A percentile compares a stretch with the other conserved stretches of the same genome.
phyloP scores from a whole-genome alignment of 176 grass and related monocot species.

The Aechmea fasciata region DNA sequence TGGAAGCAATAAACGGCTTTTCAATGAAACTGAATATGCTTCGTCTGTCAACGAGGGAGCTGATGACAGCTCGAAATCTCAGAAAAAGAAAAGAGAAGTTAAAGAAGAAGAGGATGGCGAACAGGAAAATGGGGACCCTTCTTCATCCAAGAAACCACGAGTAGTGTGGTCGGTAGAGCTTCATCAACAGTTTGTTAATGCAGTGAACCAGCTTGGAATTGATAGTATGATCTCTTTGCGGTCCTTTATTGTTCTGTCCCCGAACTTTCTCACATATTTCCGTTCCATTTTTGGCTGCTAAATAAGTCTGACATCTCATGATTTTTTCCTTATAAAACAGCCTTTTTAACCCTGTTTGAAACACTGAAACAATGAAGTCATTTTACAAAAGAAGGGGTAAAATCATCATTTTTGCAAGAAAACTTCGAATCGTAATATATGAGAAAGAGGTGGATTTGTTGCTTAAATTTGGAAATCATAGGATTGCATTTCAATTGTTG shows the following conservation, averaged over 20 bases:
- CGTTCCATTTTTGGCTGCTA: no score
- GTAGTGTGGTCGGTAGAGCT: constrained; percentile 99
- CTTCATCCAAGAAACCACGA: constrained; percentile 86
- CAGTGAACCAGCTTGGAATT: constrained; percentile 92
- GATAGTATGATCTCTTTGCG: constrained; percentile 48
- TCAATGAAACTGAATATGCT: constrained; percentile 69
- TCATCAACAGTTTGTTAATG: constrained; percentile 98
- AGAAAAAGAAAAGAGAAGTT: constrained; percentile 82
- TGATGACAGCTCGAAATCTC: constrained; percentile 62
- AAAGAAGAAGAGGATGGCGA: constrained; percentile 93
- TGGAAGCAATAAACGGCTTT: constrained; percentile 29
- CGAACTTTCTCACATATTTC: no score
- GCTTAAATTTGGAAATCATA: no score
- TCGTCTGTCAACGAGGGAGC: constrained; percentile 69
- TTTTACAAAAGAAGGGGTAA: no score
- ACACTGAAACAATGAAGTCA: no score
- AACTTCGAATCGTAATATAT: no score
- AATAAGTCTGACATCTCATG: background rate
- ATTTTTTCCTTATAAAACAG: background rate
- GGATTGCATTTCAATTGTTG: no score
- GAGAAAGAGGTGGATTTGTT: no score
- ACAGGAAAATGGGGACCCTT: constrained; percentile 65
- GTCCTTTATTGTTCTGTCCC: background rate
- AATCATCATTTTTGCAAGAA: no score
- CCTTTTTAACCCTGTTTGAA: no score